Evolutionary conservation across 2,329 filamentous ascomycete species (phyloP), one percentile per base, ranked within the genome.

Genomic region (Magnaporthiopsis poae): DNA sequence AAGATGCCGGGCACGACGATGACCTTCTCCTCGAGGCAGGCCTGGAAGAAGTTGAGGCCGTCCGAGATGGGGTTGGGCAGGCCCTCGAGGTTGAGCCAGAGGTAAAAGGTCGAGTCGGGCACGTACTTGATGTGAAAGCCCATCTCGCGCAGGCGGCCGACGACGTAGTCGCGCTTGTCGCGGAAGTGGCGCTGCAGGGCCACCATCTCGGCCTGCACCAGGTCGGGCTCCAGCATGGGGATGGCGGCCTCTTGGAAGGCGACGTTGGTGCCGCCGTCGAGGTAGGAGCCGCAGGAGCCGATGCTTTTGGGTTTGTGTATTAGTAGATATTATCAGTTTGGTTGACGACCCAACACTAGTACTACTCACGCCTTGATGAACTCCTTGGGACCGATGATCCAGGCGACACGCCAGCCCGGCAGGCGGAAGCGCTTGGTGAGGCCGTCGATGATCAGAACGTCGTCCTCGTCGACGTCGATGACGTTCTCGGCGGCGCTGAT

Each of bases 1-100:
- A 98, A 98, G 77, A 98, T 98, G 68, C 94, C 94, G 0, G 94
- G 94, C 5, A 98, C 94, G 25, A 97, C 92, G 74, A 97, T 97
- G 71, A 96, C 91, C 83, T 96, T 96, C 82, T 97, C 92, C 74
- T 90, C 87, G 61, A 98, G 81, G 75, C 95, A 95, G 36, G 92
- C 92, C 76, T 95, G 88, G 86, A 98, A 97, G 84, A 98, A 98
- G 81, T 96, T 96, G 73, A 98, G 81, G 11, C 94, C 94, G 75
- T 98, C 94, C 68, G 90, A 89, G 76, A 98, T 96, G 69, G 88
- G 85, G n/a, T 84, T 84, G 0, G 94, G 91, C 2, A 95, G 81
- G 63, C 84, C 83, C 77, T 82, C 88, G 71, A 85, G 87, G 79
- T 83, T 85, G 68, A 87, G 78, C 84, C 84, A 96, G 72, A 97